Conservation (phyloP, 768 basidiomycete genomes). For the Termitomyces sp. region DNA sequence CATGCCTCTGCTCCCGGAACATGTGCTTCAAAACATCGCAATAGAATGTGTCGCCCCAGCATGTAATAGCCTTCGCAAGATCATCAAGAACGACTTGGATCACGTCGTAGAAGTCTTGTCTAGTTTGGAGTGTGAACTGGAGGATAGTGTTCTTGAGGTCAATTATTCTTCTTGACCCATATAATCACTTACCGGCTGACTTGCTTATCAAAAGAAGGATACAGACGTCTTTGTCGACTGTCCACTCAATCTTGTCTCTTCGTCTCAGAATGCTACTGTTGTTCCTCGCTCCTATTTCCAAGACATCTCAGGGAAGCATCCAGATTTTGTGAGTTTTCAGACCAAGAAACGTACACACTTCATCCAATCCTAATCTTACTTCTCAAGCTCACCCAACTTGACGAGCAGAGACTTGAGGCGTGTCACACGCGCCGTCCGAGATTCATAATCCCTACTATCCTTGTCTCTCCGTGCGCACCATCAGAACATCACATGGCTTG, state of each 20-base stretch:
- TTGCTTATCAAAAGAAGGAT: neutral
- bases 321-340: neutral
- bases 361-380: neutral
- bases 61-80: neutral
- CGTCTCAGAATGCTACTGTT: neutral
- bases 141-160: neutral
- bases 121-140: neutral
- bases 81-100: neutral
- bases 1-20: neutral
- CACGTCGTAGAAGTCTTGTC: neutral
- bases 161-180: neutral
- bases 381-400: neutral
- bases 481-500: slow-evolving; percentile 34
- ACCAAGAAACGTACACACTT: neutral
- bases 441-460: slow-evolving; percentile 40
- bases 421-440: slow-evolving; percentile 19
- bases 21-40: neutral
- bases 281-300: neutral
- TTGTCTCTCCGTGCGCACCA: slow-evolving; percentile 42
- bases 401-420: slow-evolving; percentile 11
- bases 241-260: neutral
- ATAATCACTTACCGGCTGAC: neutral
- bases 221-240: neutral
- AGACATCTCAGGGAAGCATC: neutral
- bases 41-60: neutral